These are phyloP conservation scores for Cladophialophora psammophila DNA, from an alignment of 2,329 filamentous ascomycete species.

Conservation along the genomic window DNA sequence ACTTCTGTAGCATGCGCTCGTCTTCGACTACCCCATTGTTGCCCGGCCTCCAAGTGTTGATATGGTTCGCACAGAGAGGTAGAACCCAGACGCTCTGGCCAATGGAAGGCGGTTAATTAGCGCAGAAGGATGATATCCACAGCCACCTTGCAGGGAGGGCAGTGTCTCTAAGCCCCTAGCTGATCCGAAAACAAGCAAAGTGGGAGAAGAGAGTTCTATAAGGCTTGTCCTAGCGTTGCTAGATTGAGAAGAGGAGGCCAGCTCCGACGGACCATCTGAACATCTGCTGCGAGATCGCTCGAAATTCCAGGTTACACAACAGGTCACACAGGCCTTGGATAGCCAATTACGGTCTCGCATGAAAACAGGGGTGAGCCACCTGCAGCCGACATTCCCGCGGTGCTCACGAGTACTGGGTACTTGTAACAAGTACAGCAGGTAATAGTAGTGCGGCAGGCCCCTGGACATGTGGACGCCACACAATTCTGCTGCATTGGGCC, in stretches of 20 bases:
- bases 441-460: neutral
- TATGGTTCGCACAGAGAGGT: neutral
- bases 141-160: neutral
- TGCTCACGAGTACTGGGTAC: neutral
- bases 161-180: neutral
- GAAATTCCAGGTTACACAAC: neutral
- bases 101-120: neutral
- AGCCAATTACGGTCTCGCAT: neutral
- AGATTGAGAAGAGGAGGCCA: neutral
- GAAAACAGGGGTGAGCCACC: neutral
- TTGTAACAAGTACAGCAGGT: no score
- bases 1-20: neutral
- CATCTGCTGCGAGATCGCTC: neutral
- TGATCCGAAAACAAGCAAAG: neutral
- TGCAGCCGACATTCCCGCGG: neutral
- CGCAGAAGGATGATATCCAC: neutral
- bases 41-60: no score
- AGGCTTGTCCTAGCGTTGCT: neutral
- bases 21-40: neutral
- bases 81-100: neutral
- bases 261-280: neutral
- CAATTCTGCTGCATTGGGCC: no score
- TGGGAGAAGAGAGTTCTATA: neutral
- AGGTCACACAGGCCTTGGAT: neutral
- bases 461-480: slow-evolving; percentile 1